Percentiles rank a stretch among this genome's conserved stretches.
Evolutionary conservation across 495 filamentous ascomycete genomes (phyloP).

Genomic region (Talaromyces wortmannii): DNA sequence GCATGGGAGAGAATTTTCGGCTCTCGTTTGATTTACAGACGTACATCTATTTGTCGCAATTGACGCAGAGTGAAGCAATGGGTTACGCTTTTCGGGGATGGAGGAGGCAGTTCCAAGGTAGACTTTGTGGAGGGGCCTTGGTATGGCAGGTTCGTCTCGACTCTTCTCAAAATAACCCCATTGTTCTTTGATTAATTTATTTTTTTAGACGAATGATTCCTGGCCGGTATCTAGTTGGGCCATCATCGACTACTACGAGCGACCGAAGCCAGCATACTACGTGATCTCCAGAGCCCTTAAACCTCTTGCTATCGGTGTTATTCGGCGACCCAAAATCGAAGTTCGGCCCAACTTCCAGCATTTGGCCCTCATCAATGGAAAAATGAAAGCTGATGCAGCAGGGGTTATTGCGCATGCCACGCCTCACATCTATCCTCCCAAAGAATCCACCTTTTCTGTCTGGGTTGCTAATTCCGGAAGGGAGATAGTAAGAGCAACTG

Average conservation of each 20-base stretch:
- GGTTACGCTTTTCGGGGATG: conserved; percentile 85
- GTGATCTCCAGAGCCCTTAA: conserved; percentile 66
- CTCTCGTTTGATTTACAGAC: conserved; percentile 35
- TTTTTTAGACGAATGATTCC: conserved; percentile 67
- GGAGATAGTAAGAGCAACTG: conserved; percentile 45
- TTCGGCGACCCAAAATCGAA: conserved; percentile 22
- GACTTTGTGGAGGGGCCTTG: conserved; percentile 79
- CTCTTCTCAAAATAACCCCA: not conserved
- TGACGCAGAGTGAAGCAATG: conserved; percentile 87
- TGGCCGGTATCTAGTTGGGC: conserved; percentile 76
- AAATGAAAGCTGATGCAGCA: not conserved
- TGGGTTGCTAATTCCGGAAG: conserved; percentile 70
- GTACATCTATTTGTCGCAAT: conserved; percentile 84
- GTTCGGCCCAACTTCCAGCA: not conserved
- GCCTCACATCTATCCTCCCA: conserved; percentile 51
- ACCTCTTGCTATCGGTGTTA: conserved; percentile 57
- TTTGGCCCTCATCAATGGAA: not conserved
- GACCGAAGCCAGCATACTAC: conserved; percentile 69
- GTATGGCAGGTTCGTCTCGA: conserved; percentile 69
- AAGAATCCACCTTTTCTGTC: conserved; percentile 58
- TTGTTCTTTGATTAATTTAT: not conserved
- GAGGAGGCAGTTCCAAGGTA: conserved; percentile 81
- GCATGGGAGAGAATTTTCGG: conserved; percentile 78
- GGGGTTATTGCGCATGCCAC: conserved; percentile 42
- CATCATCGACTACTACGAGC: conserved; percentile 66